A percentile compares a stretch with the other conserved stretches of the same genome.
These are phyloP conservation scores for Hippophae gyantsensis DNA, from an alignment of 306 rosid genomes.

Conservation along the genomic window DNA sequence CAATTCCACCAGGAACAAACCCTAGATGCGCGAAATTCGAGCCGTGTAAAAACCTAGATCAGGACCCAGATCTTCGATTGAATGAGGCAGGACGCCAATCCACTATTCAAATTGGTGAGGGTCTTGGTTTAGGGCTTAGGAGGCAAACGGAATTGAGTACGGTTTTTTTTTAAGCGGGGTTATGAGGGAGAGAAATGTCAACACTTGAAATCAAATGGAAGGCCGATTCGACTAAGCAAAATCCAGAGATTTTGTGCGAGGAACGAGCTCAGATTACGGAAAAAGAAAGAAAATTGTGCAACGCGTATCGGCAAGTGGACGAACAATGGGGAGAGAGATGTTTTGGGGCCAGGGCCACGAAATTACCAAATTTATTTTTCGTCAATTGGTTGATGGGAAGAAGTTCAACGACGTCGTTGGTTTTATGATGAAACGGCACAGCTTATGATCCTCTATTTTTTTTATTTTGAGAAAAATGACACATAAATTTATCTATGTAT, in stretches of 20 bases:
- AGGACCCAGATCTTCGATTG: conserved; percentile 45
- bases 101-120: conserved; percentile 4
- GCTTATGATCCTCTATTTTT: no score
- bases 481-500: no score
- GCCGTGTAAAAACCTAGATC: conserved; percentile 41
- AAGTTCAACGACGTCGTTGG: conserved; percentile 35
- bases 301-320: conserved; percentile 35
- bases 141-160: conserved; percentile 1
- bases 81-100: conserved; percentile 7
- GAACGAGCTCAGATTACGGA: conserved; percentile 40
- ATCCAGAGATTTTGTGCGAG: conserved; percentile 58
- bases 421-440: no score
- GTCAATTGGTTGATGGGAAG: conserved; percentile 25
- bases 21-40: conserved; percentile 30
- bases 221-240: conserved; percentile 29
- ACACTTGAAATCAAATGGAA: conserved; percentile 39
- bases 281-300: conserved; percentile 15
- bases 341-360: conserved; percentile 27
- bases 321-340: conserved; percentile 11
- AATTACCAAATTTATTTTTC: conserved; percentile 19
- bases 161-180: conserved; percentile 5
- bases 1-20: conserved; percentile 34
- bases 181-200: conserved; percentile 14
- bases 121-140: conserved; percentile 42
- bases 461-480: no score